A percentile compares a stretch with the other conserved stretches of the same genome.
Evolutionary conservation across 164 flowering plant genomes (phyloP).

Genomic region (Amborella trichopoda): DNA sequence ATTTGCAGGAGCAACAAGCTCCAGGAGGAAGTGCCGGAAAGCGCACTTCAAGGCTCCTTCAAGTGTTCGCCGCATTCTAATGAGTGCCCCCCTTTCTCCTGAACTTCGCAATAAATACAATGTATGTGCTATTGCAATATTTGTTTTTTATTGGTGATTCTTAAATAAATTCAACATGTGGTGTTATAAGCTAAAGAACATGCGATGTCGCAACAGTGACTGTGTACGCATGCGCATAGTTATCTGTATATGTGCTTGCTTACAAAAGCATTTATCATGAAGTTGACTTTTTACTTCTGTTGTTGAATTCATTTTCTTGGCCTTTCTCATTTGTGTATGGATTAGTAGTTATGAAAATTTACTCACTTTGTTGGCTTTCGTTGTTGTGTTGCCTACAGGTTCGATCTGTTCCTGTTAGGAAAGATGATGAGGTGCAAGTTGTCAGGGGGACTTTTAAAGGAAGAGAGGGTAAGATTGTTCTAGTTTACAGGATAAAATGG

Average conservation of each 20-base stretch:
- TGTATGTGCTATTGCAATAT: neutral
- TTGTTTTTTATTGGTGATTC: neutral
- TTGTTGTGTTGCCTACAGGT: neutral
- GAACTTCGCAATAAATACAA: conserved; percentile 12
- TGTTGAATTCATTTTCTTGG: no score
- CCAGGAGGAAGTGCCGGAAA: conserved; percentile 6
- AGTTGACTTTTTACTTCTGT: no score
- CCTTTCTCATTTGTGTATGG: neutral
- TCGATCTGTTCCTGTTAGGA: conserved; percentile 17
- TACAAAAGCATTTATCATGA: no score
- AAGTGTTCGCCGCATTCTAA: conserved; percentile 5
- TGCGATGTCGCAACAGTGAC: no score
- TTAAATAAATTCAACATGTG: neutral
- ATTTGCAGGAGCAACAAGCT: conserved; percentile 1
- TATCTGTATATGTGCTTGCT: no score
- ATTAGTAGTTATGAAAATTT: neutral
- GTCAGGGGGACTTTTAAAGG: conserved; percentile 21
- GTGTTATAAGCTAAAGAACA: no score
- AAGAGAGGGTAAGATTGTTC: conserved; percentile 19
- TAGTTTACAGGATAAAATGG: conserved; percentile 20
- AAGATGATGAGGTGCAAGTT: conserved; percentile 24
- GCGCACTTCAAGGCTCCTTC: conserved; percentile 12
- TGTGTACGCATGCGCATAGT: no score
- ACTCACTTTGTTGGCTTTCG: neutral
- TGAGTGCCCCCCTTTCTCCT: conserved; percentile 10